Percentiles rank a stretch among this genome's conserved stretches.
Conservation (phyloP, 768 basidiomycete species). For the Sarcodon aspratus region DNA sequence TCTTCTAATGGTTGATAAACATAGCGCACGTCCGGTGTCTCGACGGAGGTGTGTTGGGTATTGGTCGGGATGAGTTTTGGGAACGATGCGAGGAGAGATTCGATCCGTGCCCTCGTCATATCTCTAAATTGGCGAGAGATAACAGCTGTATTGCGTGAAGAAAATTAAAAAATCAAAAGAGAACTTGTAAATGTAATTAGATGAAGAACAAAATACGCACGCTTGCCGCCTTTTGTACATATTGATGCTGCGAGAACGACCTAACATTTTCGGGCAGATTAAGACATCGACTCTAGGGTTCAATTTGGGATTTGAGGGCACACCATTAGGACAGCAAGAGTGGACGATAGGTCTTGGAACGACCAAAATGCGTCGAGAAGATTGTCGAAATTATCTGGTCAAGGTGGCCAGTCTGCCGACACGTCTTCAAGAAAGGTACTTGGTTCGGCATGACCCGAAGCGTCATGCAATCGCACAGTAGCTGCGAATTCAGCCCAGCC, state of each 20-base stretch:
- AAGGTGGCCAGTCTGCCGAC: too few species aligned
- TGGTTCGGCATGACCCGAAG: too few species aligned
- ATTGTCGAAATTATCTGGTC: too few species aligned
- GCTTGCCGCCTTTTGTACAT: slow-evolving; percentile 91
- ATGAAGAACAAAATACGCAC: slow-evolving; percentile 26
- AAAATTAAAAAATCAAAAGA: background rate
- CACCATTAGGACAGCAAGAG: too few species aligned
- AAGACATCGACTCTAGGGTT: too few species aligned
- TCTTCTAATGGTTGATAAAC: slow-evolving; percentile 96
- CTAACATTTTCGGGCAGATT: slow-evolving; percentile 23
- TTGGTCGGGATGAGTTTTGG: slow-evolving; percentile 93
- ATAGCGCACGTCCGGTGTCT: slow-evolving; percentile 89
- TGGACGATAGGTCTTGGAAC: too few species aligned
- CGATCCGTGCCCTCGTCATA: slow-evolving; percentile 85
- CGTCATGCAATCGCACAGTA: too few species aligned
- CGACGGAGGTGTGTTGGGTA: slow-evolving; percentile 94
- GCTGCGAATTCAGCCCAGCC: too few species aligned
- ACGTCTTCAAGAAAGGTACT: too few species aligned
- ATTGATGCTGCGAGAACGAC: slow-evolving; percentile 91
- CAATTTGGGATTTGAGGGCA: too few species aligned
- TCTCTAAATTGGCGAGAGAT: slow-evolving; percentile 94
- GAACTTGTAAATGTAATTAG: background rate
- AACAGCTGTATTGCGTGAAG: slow-evolving; percentile 47
- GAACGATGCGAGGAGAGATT: slow-evolving; percentile 93
- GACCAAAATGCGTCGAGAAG: too few species aligned